Conservation (phyloP, 345 rosid species). For the Pistacia atlantica region DNA sequence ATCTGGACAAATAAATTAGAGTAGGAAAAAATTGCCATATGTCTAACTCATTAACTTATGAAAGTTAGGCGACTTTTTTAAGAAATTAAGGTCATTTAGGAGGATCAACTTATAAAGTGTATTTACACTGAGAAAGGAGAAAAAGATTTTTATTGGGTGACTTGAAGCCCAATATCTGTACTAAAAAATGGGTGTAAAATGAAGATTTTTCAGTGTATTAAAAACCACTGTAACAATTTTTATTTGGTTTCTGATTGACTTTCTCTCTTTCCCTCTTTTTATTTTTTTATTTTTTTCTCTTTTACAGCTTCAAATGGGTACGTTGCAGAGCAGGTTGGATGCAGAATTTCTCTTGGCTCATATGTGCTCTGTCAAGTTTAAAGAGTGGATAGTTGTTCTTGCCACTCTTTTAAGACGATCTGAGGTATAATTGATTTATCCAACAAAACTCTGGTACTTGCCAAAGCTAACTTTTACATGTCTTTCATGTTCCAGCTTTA, state of each 20-base stretch:
- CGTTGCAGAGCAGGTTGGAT: constrained; percentile 85
- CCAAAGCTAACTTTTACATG: neutral
- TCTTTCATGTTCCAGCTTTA: neutral
- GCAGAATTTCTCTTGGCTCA: constrained; percentile 98
- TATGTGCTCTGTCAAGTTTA: constrained; percentile 98
- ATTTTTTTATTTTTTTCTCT: neutral
- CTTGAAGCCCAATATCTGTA: no score
- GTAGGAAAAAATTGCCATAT: neutral
- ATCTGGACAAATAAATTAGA: neutral
- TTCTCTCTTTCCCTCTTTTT: neutral
- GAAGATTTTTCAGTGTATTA: neutral
- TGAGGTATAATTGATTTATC: constrained; percentile 55
- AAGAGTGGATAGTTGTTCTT: constrained; percentile 98
- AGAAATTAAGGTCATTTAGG: neutral
- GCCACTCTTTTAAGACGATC: constrained; percentile 90
- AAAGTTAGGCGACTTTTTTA: neutral
- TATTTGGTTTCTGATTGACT: neutral
- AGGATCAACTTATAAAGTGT: neutral
- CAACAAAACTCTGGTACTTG: neutral
- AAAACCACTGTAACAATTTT: no score
- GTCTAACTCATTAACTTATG: neutral
- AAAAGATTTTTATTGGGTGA: no score
- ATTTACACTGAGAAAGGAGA: neutral
- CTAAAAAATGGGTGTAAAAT: no score
- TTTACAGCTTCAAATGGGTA: constrained; percentile 90